Percentiles rank a stretch among this genome's conserved stretches.
phyloP scores from a whole-genome alignment of 768 basidiomycete species.

The Trametes meyenii region DNA sequence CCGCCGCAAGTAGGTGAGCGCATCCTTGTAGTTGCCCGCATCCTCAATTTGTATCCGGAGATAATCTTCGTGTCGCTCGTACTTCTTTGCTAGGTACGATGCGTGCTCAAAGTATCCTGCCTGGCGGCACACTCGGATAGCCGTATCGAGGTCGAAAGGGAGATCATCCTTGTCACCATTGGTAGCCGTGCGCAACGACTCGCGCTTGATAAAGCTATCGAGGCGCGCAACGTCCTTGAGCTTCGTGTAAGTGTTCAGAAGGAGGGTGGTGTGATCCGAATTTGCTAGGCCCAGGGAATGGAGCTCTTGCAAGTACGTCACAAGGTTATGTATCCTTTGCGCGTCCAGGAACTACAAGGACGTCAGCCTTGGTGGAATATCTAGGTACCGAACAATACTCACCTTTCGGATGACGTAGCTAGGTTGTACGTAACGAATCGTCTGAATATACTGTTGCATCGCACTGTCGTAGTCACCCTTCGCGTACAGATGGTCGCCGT shows the following conservation, averaged over 20 bases:
- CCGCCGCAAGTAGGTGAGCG: constrained; percentile 75
- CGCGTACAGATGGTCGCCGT: constrained; percentile 88
- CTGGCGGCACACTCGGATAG: constrained; percentile 94
- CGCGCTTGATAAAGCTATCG: constrained; percentile 91
- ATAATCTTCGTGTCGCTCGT: constrained; percentile 90
- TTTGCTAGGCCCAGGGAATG: constrained; percentile 90
- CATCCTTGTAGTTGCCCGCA: constrained; percentile 78
- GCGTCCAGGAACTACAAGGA: constrained; percentile 85
- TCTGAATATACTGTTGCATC: constrained; percentile 90
- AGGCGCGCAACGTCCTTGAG: constrained; percentile 88
- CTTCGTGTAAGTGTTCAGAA: constrained; percentile 97
- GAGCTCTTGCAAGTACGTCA: constrained; percentile 93
- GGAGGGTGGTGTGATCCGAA: constrained; percentile 93
- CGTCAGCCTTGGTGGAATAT: constrained; percentile 6
- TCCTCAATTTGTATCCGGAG: constrained; percentile 94
- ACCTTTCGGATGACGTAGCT: constrained; percentile 99
- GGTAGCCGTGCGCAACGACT: constrained; percentile 52
- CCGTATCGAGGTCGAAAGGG: constrained; percentile 96
- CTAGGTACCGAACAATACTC: constrained; percentile 8
- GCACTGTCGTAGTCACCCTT: constrained; percentile 94
- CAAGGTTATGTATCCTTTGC: constrained; percentile 93
- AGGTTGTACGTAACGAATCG: constrained; percentile 86
- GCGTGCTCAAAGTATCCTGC: constrained; percentile 97
- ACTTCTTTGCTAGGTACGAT: constrained; percentile 89
- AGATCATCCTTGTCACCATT: constrained; percentile 63